phyloP scores from a whole-genome alignment of 2,329 filamentous ascomycete species.

The Paecilomyces niveus region DNA sequence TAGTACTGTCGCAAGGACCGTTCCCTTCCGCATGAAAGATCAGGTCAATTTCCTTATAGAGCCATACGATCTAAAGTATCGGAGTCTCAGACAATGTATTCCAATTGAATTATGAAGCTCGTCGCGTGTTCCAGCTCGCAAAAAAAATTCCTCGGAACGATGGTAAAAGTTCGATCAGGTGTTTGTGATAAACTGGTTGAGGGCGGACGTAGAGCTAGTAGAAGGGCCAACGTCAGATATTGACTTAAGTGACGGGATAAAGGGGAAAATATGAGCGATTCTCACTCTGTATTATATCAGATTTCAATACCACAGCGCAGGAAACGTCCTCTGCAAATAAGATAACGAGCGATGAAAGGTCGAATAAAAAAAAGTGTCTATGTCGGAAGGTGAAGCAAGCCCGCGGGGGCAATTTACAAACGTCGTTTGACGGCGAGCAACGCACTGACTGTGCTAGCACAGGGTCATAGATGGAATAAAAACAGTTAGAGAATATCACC shows the following conservation, averaged over 20 bases:
- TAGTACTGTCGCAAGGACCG: background rate
- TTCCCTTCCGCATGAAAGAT: background rate
- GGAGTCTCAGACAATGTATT: background rate
- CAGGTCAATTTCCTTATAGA: background rate
- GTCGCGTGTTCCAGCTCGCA: background rate
- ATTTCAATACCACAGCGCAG: background rate
- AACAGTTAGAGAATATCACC: background rate
- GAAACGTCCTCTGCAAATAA: background rate
- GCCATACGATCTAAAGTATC: background rate
- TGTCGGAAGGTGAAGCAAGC: conserved; percentile 7
- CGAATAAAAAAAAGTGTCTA: conserved; percentile 8
- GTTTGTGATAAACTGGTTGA: background rate
- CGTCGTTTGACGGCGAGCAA: background rate
- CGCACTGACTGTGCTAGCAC: background rate
- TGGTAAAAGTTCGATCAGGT: background rate
- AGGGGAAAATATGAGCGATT: background rate
- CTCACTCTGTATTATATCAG: background rate
- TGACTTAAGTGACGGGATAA: background rate
- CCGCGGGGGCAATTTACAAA: background rate
- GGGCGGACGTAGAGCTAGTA: background rate
- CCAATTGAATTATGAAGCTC: background rate
- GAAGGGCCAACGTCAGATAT: background rate
- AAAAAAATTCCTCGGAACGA: background rate
- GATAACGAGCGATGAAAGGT: background rate
- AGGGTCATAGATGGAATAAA: conserved; percentile 2